phyloP scores from a whole-genome alignment of 75 land plant species.

The Cupressus sempervirens region DNA sequence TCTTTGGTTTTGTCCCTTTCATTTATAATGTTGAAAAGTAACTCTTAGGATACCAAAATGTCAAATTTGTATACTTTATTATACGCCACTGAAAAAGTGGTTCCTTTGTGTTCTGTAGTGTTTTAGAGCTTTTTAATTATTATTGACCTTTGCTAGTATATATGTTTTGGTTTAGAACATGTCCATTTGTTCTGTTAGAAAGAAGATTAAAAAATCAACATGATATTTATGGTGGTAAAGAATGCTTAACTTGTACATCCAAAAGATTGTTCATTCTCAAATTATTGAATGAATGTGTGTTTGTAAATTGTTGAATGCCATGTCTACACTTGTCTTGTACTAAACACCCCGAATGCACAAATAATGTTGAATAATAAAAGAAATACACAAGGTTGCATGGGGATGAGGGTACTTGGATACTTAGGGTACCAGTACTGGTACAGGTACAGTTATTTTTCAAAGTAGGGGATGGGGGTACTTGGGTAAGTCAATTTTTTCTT shows the following conservation, averaged over 20 bases:
- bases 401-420: too few relatives aligned
- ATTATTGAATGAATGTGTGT: not conserved
- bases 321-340: conserved; percentile 50
- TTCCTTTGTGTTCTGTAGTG: not conserved
- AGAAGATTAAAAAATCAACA: not conserved
- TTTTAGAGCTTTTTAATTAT: not conserved
- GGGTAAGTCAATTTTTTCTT: too few relatives aligned
- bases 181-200: not conserved
- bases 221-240: not conserved
- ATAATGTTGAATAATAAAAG: not conserved
- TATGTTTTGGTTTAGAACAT: not conserved
- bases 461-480: too few relatives aligned
- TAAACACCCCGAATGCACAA: too few relatives aligned
- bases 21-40: not conserved
- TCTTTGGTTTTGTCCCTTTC: not conserved
- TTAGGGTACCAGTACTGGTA: too few relatives aligned
- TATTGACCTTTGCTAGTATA: not conserved
- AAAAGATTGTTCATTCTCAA: not conserved
- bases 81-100: not conserved
- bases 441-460: too few relatives aligned
- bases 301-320: conserved; percentile 44
- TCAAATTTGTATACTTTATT: not conserved
- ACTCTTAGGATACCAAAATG: not conserved
- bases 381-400: too few relatives aligned
- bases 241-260: not conserved